Conservation (phyloP, 2,329 filamentous ascomycete species). For the Plenodomus lindquistii region DNA sequence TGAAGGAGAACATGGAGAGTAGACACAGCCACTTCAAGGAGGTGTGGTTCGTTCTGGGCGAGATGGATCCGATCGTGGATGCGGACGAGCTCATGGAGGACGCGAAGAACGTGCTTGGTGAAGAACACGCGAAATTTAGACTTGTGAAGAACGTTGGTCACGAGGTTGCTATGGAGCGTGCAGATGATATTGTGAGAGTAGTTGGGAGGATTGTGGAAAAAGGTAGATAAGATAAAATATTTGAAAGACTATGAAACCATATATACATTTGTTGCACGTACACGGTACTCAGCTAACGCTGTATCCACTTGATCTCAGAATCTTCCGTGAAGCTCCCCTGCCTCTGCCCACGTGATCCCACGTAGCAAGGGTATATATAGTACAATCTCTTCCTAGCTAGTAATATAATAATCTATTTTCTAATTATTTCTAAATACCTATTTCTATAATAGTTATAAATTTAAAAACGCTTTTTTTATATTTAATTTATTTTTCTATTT, state of each 20-base stretch:
- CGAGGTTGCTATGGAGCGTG: conserved; percentile 68
- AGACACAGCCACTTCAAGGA: conserved; percentile 49
- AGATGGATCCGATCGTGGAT: conserved; percentile 67
- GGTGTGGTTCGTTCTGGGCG: conserved; percentile 68
- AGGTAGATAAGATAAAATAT: background rate
- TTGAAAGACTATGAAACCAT: background rate
- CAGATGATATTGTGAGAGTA: conserved; percentile 57
- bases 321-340: no score
- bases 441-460: no score
- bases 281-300: no score
- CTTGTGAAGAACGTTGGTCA: conserved; percentile 65
- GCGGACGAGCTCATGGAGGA: conserved; percentile 67
- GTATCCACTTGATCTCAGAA: no score
- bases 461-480: no score
- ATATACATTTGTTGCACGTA: background rate
- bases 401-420: no score
- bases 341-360: no score
- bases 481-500: no score
- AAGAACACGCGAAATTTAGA: conserved; percentile 59
- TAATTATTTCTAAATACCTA: no score
- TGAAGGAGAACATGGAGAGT: conserved; percentile 50
- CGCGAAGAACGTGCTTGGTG: conserved; percentile 60
- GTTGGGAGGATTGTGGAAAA: background rate
- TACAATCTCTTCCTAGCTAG: no score
- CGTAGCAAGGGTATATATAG: no score